Evolutionary conservation across 2,329 filamentous ascomycete species (phyloP).

Genomic region (Hymenoscyphus infarciens): DNA sequence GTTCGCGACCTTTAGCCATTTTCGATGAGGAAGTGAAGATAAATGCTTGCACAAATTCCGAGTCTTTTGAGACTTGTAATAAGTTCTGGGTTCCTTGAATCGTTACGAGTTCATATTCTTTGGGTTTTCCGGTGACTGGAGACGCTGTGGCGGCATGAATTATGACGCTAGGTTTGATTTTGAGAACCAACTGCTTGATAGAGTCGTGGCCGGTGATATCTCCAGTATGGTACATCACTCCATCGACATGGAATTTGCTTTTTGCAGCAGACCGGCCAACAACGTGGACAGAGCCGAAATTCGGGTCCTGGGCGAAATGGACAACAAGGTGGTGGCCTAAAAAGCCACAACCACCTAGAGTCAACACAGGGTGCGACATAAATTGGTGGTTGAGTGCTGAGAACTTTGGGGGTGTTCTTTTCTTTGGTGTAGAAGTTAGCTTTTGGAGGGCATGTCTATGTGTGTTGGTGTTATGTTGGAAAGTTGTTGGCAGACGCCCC

Average conservation of each 20-base stretch:
- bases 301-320: background rate
- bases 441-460: background rate
- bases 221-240: background rate
- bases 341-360: conserved; percentile 6
- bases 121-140: background rate
- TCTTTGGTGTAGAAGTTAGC: background rate
- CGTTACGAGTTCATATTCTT: conserved; percentile 6
- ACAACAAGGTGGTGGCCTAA: conserved; percentile 3
- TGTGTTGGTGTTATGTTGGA: background rate
- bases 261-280: conserved; percentile 3
- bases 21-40: conserved; percentile 9
- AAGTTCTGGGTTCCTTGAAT: conserved; percentile 6
- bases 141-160: conserved; percentile 7
- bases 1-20: background rate
- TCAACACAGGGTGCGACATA: background rate
- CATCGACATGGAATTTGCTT: background rate
- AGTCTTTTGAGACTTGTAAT: conserved; percentile 1
- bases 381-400: background rate
- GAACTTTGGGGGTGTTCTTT: too few species aligned
- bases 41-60: conserved; percentile 3
- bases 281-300: background rate
- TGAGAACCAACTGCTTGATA: background rate
- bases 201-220: background rate
- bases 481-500: too few species aligned
- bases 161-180: conserved; percentile 3